phyloP scores from a whole-genome alignment of 495 filamentous ascomycete species.

The Penicillium atrosanguineum region DNA sequence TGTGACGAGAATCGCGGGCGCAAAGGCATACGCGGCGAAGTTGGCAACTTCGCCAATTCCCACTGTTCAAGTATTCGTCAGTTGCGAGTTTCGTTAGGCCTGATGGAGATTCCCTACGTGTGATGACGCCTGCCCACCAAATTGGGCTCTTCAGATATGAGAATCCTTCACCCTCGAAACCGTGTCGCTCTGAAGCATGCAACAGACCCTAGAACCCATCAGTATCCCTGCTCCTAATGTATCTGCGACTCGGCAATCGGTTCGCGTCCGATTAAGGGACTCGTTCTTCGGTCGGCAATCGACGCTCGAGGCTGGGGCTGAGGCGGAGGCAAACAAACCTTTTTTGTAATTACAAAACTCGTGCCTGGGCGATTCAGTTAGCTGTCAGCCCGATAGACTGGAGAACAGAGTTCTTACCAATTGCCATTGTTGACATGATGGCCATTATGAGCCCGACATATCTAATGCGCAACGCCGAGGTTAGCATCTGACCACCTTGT shows the following conservation, averaged over 20 bases:
- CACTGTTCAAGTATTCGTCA: constrained; percentile 47
- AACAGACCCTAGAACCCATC: constrained; percentile 66
- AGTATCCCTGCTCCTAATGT: neutral
- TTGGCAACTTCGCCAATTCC: constrained; percentile 87
- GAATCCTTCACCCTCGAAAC: constrained; percentile 96
- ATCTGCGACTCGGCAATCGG: neutral
- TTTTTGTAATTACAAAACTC: constrained; percentile 93
- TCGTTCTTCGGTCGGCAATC: constrained; percentile 5
- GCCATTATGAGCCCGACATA: constrained; percentile 88
- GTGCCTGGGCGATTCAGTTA: constrained; percentile 55
- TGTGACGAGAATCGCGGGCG: constrained; percentile 94
- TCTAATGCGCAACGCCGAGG: constrained; percentile 47
- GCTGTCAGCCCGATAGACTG: neutral
- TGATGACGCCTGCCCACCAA: constrained; percentile 93
- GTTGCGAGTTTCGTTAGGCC: neutral
- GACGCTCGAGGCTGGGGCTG: constrained; percentile 4
- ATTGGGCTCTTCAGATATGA: constrained; percentile 86
- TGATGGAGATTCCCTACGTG: constrained; percentile 55
- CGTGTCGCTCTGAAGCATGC: constrained; percentile 83
- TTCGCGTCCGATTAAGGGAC: neutral
- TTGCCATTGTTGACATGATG: constrained; percentile 88
- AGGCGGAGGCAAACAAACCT: constrained; percentile 51
- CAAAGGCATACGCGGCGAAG: constrained; percentile 97
- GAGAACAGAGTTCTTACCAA: constrained; percentile 58
- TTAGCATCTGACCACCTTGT: constrained; percentile 31